phyloP scores from a whole-genome alignment of 2,329 filamentous ascomycete genomes.

The Didymella arachidicola region DNA sequence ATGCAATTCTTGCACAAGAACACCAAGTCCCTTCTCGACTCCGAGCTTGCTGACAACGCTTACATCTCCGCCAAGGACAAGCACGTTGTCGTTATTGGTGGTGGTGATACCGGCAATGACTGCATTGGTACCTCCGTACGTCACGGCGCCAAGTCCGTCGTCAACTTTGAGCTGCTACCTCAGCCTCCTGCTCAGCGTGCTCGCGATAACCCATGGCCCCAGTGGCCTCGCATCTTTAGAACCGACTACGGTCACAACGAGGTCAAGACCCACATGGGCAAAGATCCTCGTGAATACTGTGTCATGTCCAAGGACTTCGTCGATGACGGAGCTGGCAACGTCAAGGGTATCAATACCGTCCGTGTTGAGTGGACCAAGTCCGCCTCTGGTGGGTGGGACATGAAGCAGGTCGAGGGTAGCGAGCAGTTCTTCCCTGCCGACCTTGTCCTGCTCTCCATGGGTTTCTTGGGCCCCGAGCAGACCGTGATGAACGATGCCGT shows the following conservation, averaged over 20 bases:
- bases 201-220: constrained; percentile 95
- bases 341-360: constrained; percentile 95
- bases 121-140: constrained; percentile 97
- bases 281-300: constrained; percentile 95
- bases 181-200: constrained; percentile 91
- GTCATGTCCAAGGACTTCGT: constrained; percentile 98
- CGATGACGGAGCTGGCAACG: constrained; percentile 82
- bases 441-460: constrained; percentile 93
- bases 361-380: constrained; percentile 97
- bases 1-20: constrained; percentile 99
- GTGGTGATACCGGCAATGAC: constrained; percentile 97
- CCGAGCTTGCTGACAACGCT: constrained; percentile 78
- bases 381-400: constrained; percentile 90
- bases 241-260: constrained; percentile 98
- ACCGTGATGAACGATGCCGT: constrained; percentile 86
- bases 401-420: constrained; percentile 94
- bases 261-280: constrained; percentile 94
- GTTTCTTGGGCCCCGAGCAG: constrained; percentile 93
- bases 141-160: constrained; percentile 92
- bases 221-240: constrained; percentile 97
- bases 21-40: constrained; percentile 96
- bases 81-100: constrained; percentile 94
- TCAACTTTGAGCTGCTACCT: constrained; percentile 94
- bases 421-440: constrained; percentile 97
- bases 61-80: constrained; percentile 97